Evolutionary conservation across 1,139 yeast species (phyloP), one percentile per base, ranked within the genome.

Genomic region (Kluyveromyces sp.): DNA sequence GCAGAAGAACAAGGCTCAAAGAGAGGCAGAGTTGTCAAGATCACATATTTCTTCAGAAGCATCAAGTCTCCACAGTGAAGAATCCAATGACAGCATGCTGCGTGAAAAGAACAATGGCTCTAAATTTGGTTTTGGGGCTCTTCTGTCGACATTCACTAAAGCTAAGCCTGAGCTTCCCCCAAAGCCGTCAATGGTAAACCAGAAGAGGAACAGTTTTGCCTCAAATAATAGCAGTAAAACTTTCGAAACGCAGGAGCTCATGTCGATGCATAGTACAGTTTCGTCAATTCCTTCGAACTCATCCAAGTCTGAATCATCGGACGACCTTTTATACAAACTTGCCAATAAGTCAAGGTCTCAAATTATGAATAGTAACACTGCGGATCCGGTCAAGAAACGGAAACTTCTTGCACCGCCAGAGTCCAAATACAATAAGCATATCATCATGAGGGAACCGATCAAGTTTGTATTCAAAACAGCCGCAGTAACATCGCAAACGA

Each of bases 381-480:
- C 26, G 19, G 44, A 20, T 12, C 31, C 29, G 33, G 42, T 41
- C 26, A 49, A 48, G 29, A 51, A 49, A 42, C 50, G 48, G 34
- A 52, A 52, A 40, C 47, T 52, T 16, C 30, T 53, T 30, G 53
- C 57, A 3, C 57, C 57, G 9, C 50, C 51, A 6, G 57, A 53
- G 36, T 35, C 50, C 18, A 53, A 53, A 39, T 51, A 42, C 40
- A 48, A 49, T 15, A 35, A 35, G 4, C 41, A 41, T 3, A 43
- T 51, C 19, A 38, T 33, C 6, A 46, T 36, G 8, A 39, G 32
- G 17, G 29, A 15, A 9, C 36, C 39, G 12, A 33, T 50, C 8
- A 36, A 37, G 18, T 46, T 42, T 26, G 28, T 52, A 18, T 52
- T 53, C 39, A 49, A 49, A 31, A 40, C 46, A 4, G 39, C 45